Evolutionary conservation across 2,329 filamentous ascomycete species (phyloP), one percentile per base, ranked within the genome.

Genomic region (Trichoderma asperellum): DNA sequence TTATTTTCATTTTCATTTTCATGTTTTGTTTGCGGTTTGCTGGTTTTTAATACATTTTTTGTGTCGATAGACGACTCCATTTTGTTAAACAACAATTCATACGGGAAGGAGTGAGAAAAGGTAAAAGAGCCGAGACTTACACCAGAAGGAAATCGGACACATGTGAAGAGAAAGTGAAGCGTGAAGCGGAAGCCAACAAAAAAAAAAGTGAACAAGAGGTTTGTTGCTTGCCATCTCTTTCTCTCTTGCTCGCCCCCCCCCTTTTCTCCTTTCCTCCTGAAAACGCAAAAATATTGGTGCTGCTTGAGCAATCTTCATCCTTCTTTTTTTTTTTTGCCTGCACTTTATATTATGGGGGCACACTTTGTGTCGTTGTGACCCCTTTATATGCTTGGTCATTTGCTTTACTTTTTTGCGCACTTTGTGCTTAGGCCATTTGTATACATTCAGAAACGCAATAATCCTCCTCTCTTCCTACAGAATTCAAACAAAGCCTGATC

Each of bases 281-380:
- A 4, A 24, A 14, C 34, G 10, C 12, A 11, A 5, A 1, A 7
- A 8, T n/a, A 24, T 37, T 24, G 55, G 11, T 37, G 16, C 32
- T 57, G 29, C 59, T 47, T 32, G 40, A 27, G 40, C 59, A 62
- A 43, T 61, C 37, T 47, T 43, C 35, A n/a, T 43, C 57, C 14
- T 29, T 35, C 21, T 5, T 6, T 18, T 35, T 35, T 5, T 6
- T 8, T n/a, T n/a, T n/a, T n/a, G n/a, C n/a, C 21, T 43, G 57
- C 27, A 62, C 32, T 21, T 7, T 34, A 29, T 32, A 27, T 24
- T n/a, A 52, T 52, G 40, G 57, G 35, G 40, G 12, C n/a, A 59
- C 14, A 43, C 14, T 10, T 59, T 24, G 35, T 59, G 57, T 21
- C 57, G 29, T 43, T 37, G 57, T 59, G 57, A 43, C 57, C 57